A percentile compares a stretch with the other conserved stretches of the same genome.
These are phyloP conservation scores for Pleurostoma richardsiae DNA, from an alignment of 2,329 filamentous ascomycete species.

Conservation along the genomic window DNA sequence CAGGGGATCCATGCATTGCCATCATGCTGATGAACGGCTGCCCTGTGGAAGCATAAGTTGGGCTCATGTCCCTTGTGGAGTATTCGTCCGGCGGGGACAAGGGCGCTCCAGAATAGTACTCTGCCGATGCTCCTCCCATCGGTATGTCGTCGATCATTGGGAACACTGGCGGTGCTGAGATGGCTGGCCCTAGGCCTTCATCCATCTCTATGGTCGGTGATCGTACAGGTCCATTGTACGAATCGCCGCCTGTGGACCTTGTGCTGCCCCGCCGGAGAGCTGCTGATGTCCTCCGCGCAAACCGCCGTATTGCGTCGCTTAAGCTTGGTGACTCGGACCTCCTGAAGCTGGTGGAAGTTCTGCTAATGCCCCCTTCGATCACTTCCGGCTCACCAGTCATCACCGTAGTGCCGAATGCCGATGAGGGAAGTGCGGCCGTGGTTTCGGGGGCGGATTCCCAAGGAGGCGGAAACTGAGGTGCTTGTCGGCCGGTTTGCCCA, in stretches of 20 bases:
- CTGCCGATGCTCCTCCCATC: slow-evolving; percentile 14
- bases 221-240: slow-evolving; percentile 2
- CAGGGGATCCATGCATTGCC: slow-evolving; percentile 2
- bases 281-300: not conserved
- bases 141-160: slow-evolving; percentile 10
- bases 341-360: no score
- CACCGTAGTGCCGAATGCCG: not conserved
- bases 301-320: no score
- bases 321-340: no score
- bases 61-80: not conserved
- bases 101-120: slow-evolving; percentile 17
- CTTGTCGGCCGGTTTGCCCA: not conserved
- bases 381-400: no score
- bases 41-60: slow-evolving; percentile 1
- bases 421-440: not conserved
- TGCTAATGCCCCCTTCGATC: no score
- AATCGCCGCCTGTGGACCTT: slow-evolving; percentile 9
- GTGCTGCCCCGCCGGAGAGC: slow-evolving; percentile 12
- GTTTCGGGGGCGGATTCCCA: not conserved
- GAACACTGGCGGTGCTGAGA: slow-evolving; percentile 7
- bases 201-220: slow-evolving; percentile 5
- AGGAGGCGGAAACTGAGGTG: not conserved
- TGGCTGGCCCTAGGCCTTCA: slow-evolving; percentile 5
- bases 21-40: slow-evolving; percentile 7
- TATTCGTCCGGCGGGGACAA: slow-evolving; percentile 13